phyloP scores from a whole-genome alignment of 2,329 filamentous ascomycete species.

The Nemania bipapillata region DNA sequence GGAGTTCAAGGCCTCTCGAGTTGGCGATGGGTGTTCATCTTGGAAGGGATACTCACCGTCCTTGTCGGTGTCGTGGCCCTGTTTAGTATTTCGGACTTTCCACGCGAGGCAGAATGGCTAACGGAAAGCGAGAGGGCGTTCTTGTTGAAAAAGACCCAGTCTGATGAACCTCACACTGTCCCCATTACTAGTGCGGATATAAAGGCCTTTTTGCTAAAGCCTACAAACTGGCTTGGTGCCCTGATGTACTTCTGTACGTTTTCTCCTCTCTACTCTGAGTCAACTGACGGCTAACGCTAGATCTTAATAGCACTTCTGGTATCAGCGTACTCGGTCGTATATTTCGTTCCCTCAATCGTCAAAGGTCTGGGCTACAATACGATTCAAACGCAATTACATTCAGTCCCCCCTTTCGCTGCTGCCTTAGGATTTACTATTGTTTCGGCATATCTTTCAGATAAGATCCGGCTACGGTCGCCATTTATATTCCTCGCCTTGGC shows the following conservation, averaged over 20 bases:
- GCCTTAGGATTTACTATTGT: constrained; percentile 15
- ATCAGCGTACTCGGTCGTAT: constrained; percentile 14
- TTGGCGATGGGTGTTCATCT: constrained; percentile 78
- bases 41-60: constrained; percentile 61
- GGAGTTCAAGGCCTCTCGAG: constrained; percentile 71
- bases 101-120: constrained; percentile 70
- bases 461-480: constrained; percentile 37
- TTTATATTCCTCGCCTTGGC: constrained; percentile 43
- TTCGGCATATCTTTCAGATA: constrained; percentile 23
- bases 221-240: constrained; percentile 1
- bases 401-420: constrained; percentile 24
- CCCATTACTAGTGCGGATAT: neutral
- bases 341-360: constrained; percentile 28
- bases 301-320: constrained; percentile 12
- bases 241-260: constrained; percentile 1
- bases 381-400: constrained; percentile 30
- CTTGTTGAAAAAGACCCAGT: constrained; percentile 11
- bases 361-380: constrained; percentile 20
- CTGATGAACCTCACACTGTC: constrained; percentile 2
- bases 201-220: neutral
- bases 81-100: constrained; percentile 70
- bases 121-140: constrained; percentile 42
- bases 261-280: neutral
- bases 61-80: constrained; percentile 66
- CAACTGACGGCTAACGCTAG: neutral